phyloP scores from a whole-genome alignment of 1,139 yeast species.

The Ogataea hybrid region DNA sequence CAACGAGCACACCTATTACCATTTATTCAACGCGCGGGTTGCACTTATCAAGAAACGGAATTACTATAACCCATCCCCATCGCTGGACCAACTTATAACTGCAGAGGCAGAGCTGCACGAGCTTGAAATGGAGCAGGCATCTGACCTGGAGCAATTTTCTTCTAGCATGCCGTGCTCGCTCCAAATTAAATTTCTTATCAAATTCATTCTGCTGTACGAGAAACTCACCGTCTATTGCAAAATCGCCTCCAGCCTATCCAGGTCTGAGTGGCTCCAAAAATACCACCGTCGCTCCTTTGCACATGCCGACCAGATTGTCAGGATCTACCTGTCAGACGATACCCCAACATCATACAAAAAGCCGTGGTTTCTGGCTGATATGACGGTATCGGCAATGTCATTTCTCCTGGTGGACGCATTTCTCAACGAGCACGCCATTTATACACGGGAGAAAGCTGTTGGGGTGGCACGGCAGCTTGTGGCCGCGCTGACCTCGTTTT shows the following conservation, averaged over 20 bases:
- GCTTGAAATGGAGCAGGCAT: conserved; percentile 19
- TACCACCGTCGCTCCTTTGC: conserved; percentile 21
- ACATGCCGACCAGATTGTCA: conserved; percentile 19
- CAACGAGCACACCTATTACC: conserved; percentile 22
- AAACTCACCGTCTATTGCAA: conserved; percentile 15
- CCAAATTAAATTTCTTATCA: conserved; percentile 16
- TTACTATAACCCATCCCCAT: conserved; percentile 17
- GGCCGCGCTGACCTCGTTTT: conserved; percentile 22
- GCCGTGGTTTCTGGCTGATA: conserved; percentile 22
- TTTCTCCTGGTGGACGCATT: conserved; percentile 28
- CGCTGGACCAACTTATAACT: conserved; percentile 16
- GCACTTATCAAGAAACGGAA: conserved; percentile 22
- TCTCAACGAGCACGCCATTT: conserved; percentile 17
- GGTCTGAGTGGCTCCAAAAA: conserved; percentile 22
- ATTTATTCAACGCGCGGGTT: conserved; percentile 13
- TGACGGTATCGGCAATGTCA: conserved; percentile 24
- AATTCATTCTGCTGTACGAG: conserved; percentile 20
- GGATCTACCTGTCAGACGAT: conserved; percentile 13
- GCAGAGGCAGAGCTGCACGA: conserved; percentile 26
- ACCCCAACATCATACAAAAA: conserved; percentile 19
- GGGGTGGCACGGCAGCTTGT: conserved; percentile 16
- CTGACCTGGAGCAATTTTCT: conserved; percentile 18
- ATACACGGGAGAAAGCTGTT: conserved; percentile 13
- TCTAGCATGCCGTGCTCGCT: conserved; percentile 10
- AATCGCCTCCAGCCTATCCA: conserved; percentile 9